Evolutionary conservation across 176 grass and related monocot species (phyloP).

Genomic region (Lolium multiflorum): DNA sequence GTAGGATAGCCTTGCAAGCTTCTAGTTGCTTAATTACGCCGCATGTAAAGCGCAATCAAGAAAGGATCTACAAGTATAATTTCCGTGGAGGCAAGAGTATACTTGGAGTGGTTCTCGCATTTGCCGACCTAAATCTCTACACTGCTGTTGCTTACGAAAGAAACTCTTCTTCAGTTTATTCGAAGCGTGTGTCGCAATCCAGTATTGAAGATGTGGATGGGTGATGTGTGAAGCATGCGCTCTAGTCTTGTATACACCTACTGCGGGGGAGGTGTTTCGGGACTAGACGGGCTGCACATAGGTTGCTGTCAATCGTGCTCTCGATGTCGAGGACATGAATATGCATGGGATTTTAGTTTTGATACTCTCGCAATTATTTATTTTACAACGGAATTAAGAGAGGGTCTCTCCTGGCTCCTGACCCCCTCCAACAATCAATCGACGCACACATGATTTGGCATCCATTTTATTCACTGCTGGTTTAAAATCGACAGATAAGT

Average conservation of each 20-base stretch:
- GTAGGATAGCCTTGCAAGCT: too few species aligned
- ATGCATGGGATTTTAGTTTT: not conserved
- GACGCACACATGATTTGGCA: too few species aligned
- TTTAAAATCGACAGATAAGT: too few species aligned
- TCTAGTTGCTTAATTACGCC: not conserved
- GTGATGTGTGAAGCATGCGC: not conserved
- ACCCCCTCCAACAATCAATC: not conserved
- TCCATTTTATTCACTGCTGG: too few species aligned
- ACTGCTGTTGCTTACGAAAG: not conserved
- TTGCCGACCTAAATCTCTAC: not conserved
- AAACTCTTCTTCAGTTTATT: not conserved
- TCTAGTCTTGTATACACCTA: constrained; percentile 20
- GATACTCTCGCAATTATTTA: constrained; percentile 7
- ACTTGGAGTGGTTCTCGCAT: not conserved
- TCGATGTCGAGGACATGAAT: constrained; percentile 10
- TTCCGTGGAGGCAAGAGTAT: not conserved
- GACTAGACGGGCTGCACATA: not conserved
- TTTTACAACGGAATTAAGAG: not conserved
- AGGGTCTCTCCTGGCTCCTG: not conserved
- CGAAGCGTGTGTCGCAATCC: constrained; percentile 2
- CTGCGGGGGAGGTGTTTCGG: not conserved
- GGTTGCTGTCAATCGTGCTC: not conserved
- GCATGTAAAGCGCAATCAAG: not conserved
- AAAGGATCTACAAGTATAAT: not conserved
- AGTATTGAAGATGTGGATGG: not conserved